Percentiles rank a stretch among this genome's conserved stretches.
Conservation (phyloP, 2,329 filamentous ascomycete genomes). For the Aspergillus novofumigatus region DNA sequence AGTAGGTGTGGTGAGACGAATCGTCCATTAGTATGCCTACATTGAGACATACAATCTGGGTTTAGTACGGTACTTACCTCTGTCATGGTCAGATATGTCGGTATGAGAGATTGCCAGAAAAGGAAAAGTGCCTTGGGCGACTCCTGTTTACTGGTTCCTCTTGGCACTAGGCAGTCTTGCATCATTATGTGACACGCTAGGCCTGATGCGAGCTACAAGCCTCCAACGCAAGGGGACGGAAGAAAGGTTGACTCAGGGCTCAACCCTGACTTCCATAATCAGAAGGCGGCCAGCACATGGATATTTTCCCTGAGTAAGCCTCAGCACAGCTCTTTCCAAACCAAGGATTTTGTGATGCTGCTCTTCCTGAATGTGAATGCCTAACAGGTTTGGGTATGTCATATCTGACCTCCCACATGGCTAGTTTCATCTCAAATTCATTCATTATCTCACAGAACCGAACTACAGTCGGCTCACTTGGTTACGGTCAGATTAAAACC, state of each 20-base stretch:
- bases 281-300: neutral
- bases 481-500: neutral
- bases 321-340: constrained; percentile 5
- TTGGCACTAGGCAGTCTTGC: neutral
- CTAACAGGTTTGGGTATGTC: constrained; percentile 21
- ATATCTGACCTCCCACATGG: constrained; percentile 14
- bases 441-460: neutral
- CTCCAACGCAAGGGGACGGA: constrained; percentile 23
- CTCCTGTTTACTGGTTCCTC: neutral
- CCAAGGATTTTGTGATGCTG: constrained; percentile 5
- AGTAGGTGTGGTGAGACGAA: neutral
- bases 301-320: neutral
- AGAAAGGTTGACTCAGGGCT: constrained; percentile 16
- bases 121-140: constrained; percentile 14
- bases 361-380: constrained; percentile 14
- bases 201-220: constrained; percentile 19
- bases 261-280: neutral
- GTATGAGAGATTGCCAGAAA: neutral
- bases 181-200: constrained; percentile 14
- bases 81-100: neutral
- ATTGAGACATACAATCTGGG: neutral
- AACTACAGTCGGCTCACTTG: neutral
- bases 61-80: neutral
- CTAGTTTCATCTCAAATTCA: neutral
- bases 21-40: neutral